Evolutionary conservation across 2,329 filamentous ascomycete genomes (phyloP).

Genomic region (Penicillium oxalicum): DNA sequence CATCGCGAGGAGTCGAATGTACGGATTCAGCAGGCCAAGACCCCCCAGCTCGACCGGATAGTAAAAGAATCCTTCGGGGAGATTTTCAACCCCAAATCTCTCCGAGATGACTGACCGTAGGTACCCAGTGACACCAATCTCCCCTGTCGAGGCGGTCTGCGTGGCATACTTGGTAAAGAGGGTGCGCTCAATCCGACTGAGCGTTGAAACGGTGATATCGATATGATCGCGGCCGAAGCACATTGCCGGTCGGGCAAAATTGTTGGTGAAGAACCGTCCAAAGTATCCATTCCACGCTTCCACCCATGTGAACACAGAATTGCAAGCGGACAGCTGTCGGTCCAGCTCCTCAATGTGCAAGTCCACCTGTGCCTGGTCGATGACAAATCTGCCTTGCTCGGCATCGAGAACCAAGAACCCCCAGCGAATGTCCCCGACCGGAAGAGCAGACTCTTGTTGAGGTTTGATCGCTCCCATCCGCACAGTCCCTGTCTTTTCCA

Average conservation of each 20-base stretch:
- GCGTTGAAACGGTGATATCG: conserved; percentile 49
- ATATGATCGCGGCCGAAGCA: conserved; percentile 53
- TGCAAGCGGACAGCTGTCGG: conserved; percentile 51
- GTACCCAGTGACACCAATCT: conserved; percentile 48
- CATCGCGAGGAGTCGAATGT: conserved; percentile 46
- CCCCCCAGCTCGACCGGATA: conserved; percentile 49
- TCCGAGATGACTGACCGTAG: conserved; percentile 48
- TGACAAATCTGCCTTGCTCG: conserved; percentile 50
- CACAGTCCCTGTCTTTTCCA: conserved; percentile 52
- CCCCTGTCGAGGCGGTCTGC: not conserved
- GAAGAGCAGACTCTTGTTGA: conserved; percentile 32
- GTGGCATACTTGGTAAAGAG: conserved; percentile 39
- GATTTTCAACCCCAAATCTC: conserved; percentile 46
- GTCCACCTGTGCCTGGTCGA: conserved; percentile 55
- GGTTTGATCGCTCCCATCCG: conserved; percentile 28
- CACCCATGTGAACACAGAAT: conserved; percentile 54
- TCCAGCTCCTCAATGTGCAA: conserved; percentile 55
- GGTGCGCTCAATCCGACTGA: conserved; percentile 47
- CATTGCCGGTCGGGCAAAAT: conserved; percentile 52
- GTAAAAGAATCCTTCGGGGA: conserved; percentile 50
- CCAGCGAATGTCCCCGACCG: conserved; percentile 52
- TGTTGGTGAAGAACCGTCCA: conserved; percentile 52
- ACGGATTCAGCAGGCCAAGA: conserved; percentile 47
- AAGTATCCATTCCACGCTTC: conserved; percentile 57
- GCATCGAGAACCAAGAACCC: conserved; percentile 55